phyloP scores from a whole-genome alignment of 805 yeast species.

The Candida quercuum region DNA sequence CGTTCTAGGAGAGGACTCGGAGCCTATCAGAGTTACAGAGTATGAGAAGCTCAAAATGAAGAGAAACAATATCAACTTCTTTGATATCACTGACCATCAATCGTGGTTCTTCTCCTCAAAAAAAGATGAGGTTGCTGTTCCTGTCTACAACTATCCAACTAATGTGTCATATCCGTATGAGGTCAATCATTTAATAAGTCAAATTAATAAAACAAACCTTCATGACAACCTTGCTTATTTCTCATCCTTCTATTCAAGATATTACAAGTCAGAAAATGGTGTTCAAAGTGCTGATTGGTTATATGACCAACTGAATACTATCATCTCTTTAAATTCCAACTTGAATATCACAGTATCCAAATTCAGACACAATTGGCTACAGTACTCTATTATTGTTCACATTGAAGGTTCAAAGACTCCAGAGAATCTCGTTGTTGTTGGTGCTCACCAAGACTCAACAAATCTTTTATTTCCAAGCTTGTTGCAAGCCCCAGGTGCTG shows the following conservation, averaged over 20 bases:
- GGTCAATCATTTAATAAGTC: conserved; percentile 35
- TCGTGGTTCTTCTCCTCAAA: conserved; percentile 14
- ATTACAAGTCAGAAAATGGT: conserved; percentile 76
- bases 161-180: conserved; percentile 29
- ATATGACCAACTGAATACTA: conserved; percentile 48
- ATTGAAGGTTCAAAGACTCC: conserved; percentile 44
- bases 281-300: conserved; percentile 57
- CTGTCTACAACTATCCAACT: conserved; percentile 46
- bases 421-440: conserved; percentile 58
- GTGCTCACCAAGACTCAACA: conserved; percentile 86
- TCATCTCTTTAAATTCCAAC: conserved; percentile 19
- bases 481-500: conserved; percentile 87
- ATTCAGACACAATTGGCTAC: conserved; percentile 72
- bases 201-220: conserved; percentile 44
- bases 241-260: conserved; percentile 69
- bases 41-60: conserved; percentile 38
- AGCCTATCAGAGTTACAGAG: conserved; percentile 30
- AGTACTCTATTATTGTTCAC: conserved; percentile 66
- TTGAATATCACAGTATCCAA: conserved; percentile 39
- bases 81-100: conserved; percentile 54
- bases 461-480: conserved; percentile 66
- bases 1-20: conserved; percentile 12
- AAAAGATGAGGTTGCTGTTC: conserved; percentile 19
- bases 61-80: conserved; percentile 46
- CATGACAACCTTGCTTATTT: conserved; percentile 52